A percentile compares a stretch with the other conserved stretches of the same genome.
These are phyloP conservation scores for Sungouiozyma ichnusensis DNA, from an alignment of 805 yeast genomes.

Conservation along the genomic window DNA sequence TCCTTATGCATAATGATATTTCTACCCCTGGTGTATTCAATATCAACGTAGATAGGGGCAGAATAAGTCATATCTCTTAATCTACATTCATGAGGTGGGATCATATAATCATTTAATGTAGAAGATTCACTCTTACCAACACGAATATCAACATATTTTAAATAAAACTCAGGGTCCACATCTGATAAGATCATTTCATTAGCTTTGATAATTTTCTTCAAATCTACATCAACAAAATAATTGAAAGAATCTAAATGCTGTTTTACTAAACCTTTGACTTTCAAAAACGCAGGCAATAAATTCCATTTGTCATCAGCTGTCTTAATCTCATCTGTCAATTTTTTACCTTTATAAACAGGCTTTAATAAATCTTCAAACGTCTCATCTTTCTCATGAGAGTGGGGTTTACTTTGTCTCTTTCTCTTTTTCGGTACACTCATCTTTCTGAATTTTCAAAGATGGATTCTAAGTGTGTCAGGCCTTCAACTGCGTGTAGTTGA, in stretches of 20 bases:
- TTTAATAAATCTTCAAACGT: slow-evolving; percentile 67
- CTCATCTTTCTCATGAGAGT: slow-evolving; percentile 34
- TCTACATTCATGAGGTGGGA: slow-evolving; percentile 93
- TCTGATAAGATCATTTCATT: slow-evolving; percentile 83
- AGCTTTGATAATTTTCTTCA: slow-evolving; percentile 85
- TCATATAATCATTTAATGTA: slow-evolving; percentile 43
- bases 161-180: slow-evolving; percentile 93
- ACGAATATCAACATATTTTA: slow-evolving; percentile 85
- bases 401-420: slow-evolving; percentile 9
- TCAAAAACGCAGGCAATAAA: slow-evolving; percentile 85
- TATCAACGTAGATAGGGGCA: slow-evolving; percentile 93
- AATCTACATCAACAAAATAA: slow-evolving; percentile 86
- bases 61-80: slow-evolving; percentile 88
- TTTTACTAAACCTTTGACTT: slow-evolving; percentile 91
- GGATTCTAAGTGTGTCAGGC: no score
- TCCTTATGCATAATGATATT: slow-evolving; percentile 84
- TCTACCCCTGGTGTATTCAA: slow-evolving; percentile 91
- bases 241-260: slow-evolving; percentile 98
- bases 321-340: slow-evolving; percentile 73
- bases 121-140: slow-evolving; percentile 73
- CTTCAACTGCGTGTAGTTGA: no score
- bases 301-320: slow-evolving; percentile 98
- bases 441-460: slow-evolving; percentile 2
- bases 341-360: slow-evolving; percentile 79
- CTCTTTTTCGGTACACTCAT: slow-evolving; percentile 6